phyloP scores from a whole-genome alignment of 2,329 filamentous ascomycete genomes.

The Aspergillus ochraceus region DNA sequence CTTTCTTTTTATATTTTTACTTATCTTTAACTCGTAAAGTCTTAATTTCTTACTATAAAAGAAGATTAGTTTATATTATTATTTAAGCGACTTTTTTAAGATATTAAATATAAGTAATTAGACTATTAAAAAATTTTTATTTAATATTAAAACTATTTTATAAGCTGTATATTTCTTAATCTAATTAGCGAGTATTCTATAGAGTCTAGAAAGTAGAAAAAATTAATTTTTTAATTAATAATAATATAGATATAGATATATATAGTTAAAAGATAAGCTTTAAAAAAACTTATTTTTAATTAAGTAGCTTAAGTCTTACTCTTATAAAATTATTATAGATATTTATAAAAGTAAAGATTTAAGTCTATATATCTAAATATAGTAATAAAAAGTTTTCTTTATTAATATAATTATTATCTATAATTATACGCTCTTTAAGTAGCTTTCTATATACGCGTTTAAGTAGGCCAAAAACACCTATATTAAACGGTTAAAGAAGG shows the following conservation, averaged over 20 bases:
- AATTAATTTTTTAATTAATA: slow-evolving; percentile 1
- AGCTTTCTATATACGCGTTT: slow-evolving; percentile 7
- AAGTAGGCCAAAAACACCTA: slow-evolving; percentile 3
- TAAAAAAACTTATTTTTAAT: slow-evolving; percentile 3
- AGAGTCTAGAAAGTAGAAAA: slow-evolving; percentile 1
- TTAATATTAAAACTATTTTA: neutral
- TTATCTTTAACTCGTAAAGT: too few species aligned
- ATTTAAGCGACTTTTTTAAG: slow-evolving; percentile 5
- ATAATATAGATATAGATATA: slow-evolving; percentile 2
- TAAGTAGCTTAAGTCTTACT: slow-evolving; percentile 5
- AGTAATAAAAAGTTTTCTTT: slow-evolving; percentile 8
- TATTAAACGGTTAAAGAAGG: slow-evolving; percentile 7
- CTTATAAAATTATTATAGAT: slow-evolving; percentile 7
- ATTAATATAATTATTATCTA: slow-evolving; percentile 7
- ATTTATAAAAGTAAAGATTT: slow-evolving; percentile 5
- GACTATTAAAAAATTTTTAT: slow-evolving; percentile 4
- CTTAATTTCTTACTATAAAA: slow-evolving; percentile 3
- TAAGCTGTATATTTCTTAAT: neutral
- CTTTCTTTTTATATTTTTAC: too few species aligned
- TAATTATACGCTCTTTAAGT: neutral
- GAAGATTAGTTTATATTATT: neutral
- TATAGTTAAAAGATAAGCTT: slow-evolving; percentile 5
- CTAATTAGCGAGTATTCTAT: neutral
- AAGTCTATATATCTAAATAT: slow-evolving; percentile 1
- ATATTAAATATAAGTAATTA: slow-evolving; percentile 9